Percentiles rank a stretch among this genome's conserved stretches.
These are phyloP conservation scores for Herpetomonas muscarum DNA, from an alignment of 208 protist genomes.

Conservation along the genomic window DNA sequence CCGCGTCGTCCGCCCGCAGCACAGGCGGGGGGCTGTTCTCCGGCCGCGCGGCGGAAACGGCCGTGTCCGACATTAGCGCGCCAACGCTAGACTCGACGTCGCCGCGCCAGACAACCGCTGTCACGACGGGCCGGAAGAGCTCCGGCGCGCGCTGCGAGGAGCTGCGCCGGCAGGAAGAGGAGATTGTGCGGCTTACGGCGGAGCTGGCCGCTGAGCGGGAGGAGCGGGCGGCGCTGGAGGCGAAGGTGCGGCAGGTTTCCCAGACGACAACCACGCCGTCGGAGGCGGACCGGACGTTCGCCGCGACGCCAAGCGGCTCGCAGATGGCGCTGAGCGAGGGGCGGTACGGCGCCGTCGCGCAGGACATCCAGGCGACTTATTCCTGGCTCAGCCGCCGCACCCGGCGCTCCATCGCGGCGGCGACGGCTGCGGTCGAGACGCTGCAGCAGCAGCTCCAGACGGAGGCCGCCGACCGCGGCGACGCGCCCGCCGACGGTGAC, in stretches of 20 bases:
- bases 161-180: constrained; percentile 2
- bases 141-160: constrained; percentile 1
- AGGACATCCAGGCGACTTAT: too few species aligned
- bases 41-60: too few species aligned
- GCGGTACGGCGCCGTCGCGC: too few species aligned
- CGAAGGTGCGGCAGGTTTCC: background rate
- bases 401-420: too few species aligned
- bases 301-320: background rate
- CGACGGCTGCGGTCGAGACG: too few species aligned
- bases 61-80: background rate
- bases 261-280: background rate
- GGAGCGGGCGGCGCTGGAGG: constrained; percentile 2
- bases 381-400: too few species aligned
- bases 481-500: too few species aligned
- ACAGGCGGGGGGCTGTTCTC: too few species aligned
- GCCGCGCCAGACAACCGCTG: background rate
- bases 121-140: background rate
- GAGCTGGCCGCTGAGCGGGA: background rate
- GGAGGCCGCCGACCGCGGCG: too few species aligned
- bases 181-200: constrained; percentile 3
- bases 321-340: too few species aligned
- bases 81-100: background rate
- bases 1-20: too few species aligned
- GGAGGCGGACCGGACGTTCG: background rate
- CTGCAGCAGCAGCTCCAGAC: too few species aligned